Evolutionary conservation across 345 rosid species (phyloP).

Genomic region (Pugionium dolabratum): DNA sequence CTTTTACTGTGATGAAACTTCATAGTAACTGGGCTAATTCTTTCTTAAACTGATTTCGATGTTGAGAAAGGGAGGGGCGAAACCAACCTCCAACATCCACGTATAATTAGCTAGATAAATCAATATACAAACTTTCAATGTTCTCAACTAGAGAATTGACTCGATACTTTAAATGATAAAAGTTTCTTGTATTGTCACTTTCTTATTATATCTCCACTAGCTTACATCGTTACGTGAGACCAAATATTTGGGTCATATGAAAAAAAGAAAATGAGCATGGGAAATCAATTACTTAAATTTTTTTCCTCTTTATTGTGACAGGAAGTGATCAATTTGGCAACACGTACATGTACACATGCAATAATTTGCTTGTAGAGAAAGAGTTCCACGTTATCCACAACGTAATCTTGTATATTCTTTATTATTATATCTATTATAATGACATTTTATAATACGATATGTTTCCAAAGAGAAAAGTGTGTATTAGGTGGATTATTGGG

Average conservation of each 20-base stretch:
- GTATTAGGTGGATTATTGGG: constrained; percentile 32
- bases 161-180: constrained; percentile 18
- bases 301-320: constrained; percentile 19
- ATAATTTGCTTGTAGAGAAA: constrained; percentile 29
- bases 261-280: constrained; percentile 9
- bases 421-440: background rate
- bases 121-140: background rate
- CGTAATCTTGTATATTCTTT: constrained; percentile 2
- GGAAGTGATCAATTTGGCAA: constrained; percentile 40
- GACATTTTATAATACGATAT: constrained; percentile 6
- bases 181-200: constrained; percentile 28
- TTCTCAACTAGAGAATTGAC: constrained; percentile 8
- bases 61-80: too few species aligned
- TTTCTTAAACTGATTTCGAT: too few species aligned
- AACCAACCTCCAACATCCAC: too few species aligned
- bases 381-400: constrained; percentile 31
- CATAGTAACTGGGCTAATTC: too few species aligned
- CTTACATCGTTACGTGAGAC: constrained; percentile 32
- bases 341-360: constrained; percentile 44
- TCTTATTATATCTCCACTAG: constrained; percentile 31
- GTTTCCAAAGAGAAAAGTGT: constrained; percentile 17
- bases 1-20: too few species aligned
- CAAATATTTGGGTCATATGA: constrained; percentile 19
- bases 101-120: too few species aligned
- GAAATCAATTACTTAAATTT: constrained; percentile 1